These are phyloP conservation scores for Claviceps pazoutovae DNA, from an alignment of 2,329 filamentous ascomycete genomes.

Conservation along the genomic window DNA sequence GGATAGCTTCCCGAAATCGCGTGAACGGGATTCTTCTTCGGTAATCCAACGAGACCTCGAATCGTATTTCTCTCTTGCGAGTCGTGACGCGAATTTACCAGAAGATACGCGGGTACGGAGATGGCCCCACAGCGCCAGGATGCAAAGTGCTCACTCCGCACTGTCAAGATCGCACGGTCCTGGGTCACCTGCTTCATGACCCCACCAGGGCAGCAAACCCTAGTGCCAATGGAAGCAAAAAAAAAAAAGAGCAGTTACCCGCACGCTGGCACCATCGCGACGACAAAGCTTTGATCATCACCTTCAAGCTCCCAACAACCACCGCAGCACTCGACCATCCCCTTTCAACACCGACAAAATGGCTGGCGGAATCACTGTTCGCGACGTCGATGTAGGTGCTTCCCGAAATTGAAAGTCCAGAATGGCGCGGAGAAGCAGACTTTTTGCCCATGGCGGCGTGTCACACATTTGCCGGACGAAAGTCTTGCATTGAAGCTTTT, in stretches of 20 bases:
- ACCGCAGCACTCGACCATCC: constrained; percentile 8
- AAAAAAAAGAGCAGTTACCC: background rate
- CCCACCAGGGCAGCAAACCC: constrained; percentile 20
- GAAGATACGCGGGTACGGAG: too few relatives aligned
- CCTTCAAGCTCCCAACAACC: constrained; percentile 15
- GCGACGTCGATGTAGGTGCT: constrained; percentile 68
- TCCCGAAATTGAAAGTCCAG: constrained; percentile 12
- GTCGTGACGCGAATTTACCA: too few relatives aligned
- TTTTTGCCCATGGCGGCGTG: background rate
- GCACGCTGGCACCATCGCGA: background rate
- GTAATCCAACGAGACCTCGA: too few relatives aligned
- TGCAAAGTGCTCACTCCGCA: background rate
- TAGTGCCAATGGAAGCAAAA: constrained; percentile 13
- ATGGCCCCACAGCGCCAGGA: too few relatives aligned
- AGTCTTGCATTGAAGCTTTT: background rate
- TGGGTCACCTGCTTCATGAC: constrained; percentile 12
- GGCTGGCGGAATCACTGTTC: constrained; percentile 66
- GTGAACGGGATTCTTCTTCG: too few relatives aligned
- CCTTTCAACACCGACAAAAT: constrained; percentile 50
- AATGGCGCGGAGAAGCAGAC: background rate
- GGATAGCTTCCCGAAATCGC: too few relatives aligned
- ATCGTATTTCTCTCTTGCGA: too few relatives aligned
- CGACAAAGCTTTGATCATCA: constrained; percentile 8
- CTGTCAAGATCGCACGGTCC: background rate
- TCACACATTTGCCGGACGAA: background rate